Percentiles rank a stretch among this genome's conserved stretches.
Evolutionary conservation across 1,284 basidiomycete genomes (phyloP).

Genomic region (Agaricales sp.): DNA sequence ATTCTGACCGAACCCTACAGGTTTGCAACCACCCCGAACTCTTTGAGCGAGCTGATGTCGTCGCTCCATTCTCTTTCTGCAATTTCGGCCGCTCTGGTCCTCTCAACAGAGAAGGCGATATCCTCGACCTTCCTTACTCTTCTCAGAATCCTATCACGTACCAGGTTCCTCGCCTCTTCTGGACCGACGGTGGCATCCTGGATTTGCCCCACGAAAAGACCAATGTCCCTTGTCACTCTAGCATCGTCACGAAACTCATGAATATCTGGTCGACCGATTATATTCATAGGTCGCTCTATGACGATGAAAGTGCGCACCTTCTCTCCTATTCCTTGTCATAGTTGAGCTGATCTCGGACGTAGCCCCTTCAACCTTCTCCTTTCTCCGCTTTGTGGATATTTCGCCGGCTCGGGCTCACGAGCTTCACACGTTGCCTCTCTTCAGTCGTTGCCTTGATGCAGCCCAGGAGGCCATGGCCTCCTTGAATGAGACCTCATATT

Average conservation of each 20-base stretch:
- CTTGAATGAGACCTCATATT: slow-evolving; percentile 30
- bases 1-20: slow-evolving; percentile 22
- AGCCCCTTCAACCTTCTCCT: slow-evolving; percentile 58
- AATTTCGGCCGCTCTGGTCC: slow-evolving; percentile 78
- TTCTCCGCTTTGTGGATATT: slow-evolving; percentile 61
- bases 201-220: slow-evolving; percentile 55
- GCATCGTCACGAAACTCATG: slow-evolving; percentile 64
- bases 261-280: slow-evolving; percentile 88
- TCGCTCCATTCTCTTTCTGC: slow-evolving; percentile 86
- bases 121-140: slow-evolving; percentile 77
- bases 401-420: slow-evolving; percentile 55
- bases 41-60: slow-evolving; percentile 95
- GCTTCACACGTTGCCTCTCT: slow-evolving; percentile 44
- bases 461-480: slow-evolving; percentile 22
- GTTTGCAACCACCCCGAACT: slow-evolving; percentile 99
- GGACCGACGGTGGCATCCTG: slow-evolving; percentile 71
- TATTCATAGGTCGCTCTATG: slow-evolving; percentile 64
- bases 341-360: slow-evolving; percentile 2
- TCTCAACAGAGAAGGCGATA: slow-evolving; percentile 78
- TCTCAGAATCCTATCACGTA: slow-evolving; percentile 82
- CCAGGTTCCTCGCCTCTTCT: slow-evolving; percentile 68
- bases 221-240: slow-evolving; percentile 45
- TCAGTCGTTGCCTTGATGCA: neutral
- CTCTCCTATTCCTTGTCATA: neutral
- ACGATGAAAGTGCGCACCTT: slow-evolving; percentile 43